phyloP scores from a whole-genome alignment of 1,284 basidiomycete genomes.

The Takashimella tepidaria region DNA sequence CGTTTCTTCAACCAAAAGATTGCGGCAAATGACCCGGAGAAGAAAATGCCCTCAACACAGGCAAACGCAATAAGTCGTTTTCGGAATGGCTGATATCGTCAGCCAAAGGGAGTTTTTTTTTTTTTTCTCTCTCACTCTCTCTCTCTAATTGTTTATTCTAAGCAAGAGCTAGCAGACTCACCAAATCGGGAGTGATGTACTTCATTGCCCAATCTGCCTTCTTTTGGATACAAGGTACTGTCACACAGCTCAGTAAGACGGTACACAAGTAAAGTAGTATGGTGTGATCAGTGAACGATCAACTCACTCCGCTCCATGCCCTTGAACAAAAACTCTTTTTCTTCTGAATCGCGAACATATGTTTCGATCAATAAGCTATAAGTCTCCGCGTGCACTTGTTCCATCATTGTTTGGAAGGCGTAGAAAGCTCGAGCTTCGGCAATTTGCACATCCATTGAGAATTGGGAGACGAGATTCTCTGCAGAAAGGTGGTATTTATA shows the following conservation, averaged over 20 bases:
- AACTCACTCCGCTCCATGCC: conserved; percentile 53
- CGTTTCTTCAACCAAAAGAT: conserved; percentile 99
- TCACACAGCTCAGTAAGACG: neutral
- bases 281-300: no score
- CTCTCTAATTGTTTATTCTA: conserved; percentile 18
- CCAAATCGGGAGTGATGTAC: conserved; percentile 74
- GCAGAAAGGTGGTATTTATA: no score
- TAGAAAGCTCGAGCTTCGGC: conserved; percentile 96
- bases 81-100: conserved; percentile 80
- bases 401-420: conserved; percentile 97
- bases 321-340: conserved; percentile 54
- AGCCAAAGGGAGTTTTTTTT: no score
- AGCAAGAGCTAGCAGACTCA: conserved; percentile 8
- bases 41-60: conserved; percentile 95
- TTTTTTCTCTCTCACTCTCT: no score
- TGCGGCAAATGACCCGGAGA: conserved; percentile 88
- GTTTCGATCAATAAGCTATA: conserved; percentile 57
- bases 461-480: conserved; percentile 85
- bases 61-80: conserved; percentile 90
- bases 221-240: conserved; percentile 63
- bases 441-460: conserved; percentile 88
- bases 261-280: neutral
- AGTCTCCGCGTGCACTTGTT: conserved; percentile 57
- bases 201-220: conserved; percentile 89
- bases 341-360: conserved; percentile 53